phyloP scores from a whole-genome alignment of 495 filamentous ascomycete species.

The Thozetella sp. region DNA sequence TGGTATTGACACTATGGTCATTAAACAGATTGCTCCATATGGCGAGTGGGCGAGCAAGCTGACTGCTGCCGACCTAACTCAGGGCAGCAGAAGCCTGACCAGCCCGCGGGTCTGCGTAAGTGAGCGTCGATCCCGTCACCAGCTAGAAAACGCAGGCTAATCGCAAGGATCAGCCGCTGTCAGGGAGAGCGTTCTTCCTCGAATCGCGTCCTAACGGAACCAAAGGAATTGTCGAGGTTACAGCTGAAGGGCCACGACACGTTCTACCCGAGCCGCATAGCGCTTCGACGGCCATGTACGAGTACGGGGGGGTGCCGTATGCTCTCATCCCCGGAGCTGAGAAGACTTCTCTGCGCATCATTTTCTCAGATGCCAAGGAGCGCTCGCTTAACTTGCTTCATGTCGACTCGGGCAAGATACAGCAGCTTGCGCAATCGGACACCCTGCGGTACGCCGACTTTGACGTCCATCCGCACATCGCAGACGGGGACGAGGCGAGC shows the following conservation, averaged over 20 bases:
- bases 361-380: conserved; percentile 38
- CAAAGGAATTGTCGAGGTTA: conserved; percentile 37
- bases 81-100: conserved; percentile 17
- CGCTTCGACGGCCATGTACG: conserved; percentile 39
- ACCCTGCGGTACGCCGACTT: conserved; percentile 35
- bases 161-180: conserved; percentile 12
- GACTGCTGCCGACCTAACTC: conserved; percentile 33
- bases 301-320: conserved; percentile 39
- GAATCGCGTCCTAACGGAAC: conserved; percentile 18
- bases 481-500: conserved; percentile 2
- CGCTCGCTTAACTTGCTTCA: conserved; percentile 33
- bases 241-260: conserved; percentile 25
- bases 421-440: conserved; percentile 18
- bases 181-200: conserved; percentile 38
- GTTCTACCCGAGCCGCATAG: conserved; percentile 37
- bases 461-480: conserved; percentile 26
- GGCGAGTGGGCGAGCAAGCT: conserved; percentile 46
- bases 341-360: conserved; percentile 24
- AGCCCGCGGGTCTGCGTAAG: conserved; percentile 20
- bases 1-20: background rate
- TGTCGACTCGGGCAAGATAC: conserved; percentile 18
- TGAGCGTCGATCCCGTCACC: background rate
- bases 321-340: conserved; percentile 20
- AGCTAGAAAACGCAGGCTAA: background rate
- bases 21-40: conserved; percentile 24